phyloP scores from a whole-genome alignment of 1,139 yeast species.

The Groenewaldozyma sp. region DNA sequence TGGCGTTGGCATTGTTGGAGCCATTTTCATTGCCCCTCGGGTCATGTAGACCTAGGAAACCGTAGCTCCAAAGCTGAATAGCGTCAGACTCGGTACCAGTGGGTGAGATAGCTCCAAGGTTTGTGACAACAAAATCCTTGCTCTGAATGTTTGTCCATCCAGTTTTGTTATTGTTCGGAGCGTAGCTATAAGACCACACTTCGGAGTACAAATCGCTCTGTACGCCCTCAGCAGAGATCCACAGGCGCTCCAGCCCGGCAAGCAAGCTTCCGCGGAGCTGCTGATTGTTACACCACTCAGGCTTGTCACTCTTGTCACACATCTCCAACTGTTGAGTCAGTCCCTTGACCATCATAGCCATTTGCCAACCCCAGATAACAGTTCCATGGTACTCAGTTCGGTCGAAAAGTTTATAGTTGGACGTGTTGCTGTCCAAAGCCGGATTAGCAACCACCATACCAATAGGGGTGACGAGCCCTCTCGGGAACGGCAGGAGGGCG shows the following conservation, averaged over 20 bases:
- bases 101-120: conserved; percentile 9
- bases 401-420: conserved; percentile 7
- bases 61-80: conserved; percentile 11
- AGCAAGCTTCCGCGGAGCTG: conserved; percentile 6
- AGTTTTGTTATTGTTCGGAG: not conserved
- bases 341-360: conserved; percentile 11
- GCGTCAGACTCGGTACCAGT: conserved; percentile 10
- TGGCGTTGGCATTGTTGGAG: no score
- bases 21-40: no score
- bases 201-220: conserved; percentile 7
- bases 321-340: conserved; percentile 8
- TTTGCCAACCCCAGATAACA: conserved; percentile 12
- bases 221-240: conserved; percentile 11
- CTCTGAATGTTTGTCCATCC: not conserved
- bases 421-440: conserved; percentile 8
- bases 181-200: conserved; percentile 10
- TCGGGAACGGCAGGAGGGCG: conserved; percentile 10
- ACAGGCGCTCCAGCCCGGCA: conserved; percentile 10
- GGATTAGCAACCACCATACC: conserved; percentile 11
- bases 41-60: conserved; percentile 8
- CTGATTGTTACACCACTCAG: conserved; percentile 8
- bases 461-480: conserved; percentile 10
- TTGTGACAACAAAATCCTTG: conserved; percentile 7
- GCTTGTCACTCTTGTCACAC: conserved; percentile 3
- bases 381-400: conserved; percentile 11